These are phyloP conservation scores for Syncephalastrum racemosum DNA, from an alignment of 371 early-diverging fungal genomes.

Conservation along the genomic window DNA sequence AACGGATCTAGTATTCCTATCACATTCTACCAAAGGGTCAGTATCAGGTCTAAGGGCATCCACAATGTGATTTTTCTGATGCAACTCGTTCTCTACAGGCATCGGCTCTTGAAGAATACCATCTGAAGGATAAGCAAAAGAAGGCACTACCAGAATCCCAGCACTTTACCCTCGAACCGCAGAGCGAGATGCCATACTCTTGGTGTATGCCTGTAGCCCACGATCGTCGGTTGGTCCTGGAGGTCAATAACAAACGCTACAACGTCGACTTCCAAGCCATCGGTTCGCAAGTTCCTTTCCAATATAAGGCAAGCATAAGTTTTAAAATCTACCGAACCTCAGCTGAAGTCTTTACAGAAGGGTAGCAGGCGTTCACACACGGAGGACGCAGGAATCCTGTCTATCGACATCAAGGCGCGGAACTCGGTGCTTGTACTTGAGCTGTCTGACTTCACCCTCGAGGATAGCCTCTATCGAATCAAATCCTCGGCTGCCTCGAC, in stretches of 20 bases:
- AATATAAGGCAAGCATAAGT: slow-evolving; percentile 53
- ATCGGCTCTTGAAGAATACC: slow-evolving; percentile 28
- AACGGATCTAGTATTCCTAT: slow-evolving; percentile 79
- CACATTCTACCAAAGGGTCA: slow-evolving; percentile 73
- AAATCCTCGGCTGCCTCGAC: slow-evolving; percentile 37
- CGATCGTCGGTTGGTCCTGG: slow-evolving; percentile 69
- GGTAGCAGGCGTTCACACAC: slow-evolving; percentile 7
- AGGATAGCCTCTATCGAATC: slow-evolving; percentile 61
- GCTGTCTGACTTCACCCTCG: slow-evolving; percentile 70
- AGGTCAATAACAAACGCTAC: slow-evolving; percentile 70
- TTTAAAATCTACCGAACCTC: neutral
- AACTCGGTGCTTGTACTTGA: slow-evolving; percentile 81
- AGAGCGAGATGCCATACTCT: slow-evolving; percentile 71
- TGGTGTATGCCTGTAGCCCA: slow-evolving; percentile 89
- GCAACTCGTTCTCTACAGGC: slow-evolving; percentile 7
- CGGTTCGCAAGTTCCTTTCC: slow-evolving; percentile 84
- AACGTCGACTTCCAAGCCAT: slow-evolving; percentile 87
- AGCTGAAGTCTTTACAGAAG: slow-evolving; percentile 17
- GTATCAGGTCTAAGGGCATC: neutral
- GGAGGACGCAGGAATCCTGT: slow-evolving; percentile 46
- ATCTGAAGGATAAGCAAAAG: slow-evolving; percentile 31
- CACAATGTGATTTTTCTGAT: neutral
- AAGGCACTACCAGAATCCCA: slow-evolving; percentile 25
- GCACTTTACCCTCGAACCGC: slow-evolving; percentile 19
- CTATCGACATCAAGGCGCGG: slow-evolving; percentile 85